phyloP scores from a whole-genome alignment of 208 protist genomes.

The Tritrichomonas foetus region DNA sequence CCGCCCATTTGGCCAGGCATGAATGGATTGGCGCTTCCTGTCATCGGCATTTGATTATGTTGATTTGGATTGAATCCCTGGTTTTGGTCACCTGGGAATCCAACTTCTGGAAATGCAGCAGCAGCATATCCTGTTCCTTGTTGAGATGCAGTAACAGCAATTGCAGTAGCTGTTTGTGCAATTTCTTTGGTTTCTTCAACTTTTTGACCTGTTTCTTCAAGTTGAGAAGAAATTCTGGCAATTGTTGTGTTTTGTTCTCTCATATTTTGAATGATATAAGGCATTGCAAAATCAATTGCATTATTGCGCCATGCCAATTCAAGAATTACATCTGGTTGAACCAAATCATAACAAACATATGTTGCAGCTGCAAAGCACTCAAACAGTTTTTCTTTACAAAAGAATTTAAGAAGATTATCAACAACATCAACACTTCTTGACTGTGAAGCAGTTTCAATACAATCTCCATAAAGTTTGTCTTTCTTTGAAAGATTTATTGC shows the following conservation, averaged over 20 bases:
- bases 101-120: no score
- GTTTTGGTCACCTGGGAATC: no score
- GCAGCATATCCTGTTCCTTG: no score
- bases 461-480: conserved; percentile 93
- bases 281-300: conserved; percentile 94
- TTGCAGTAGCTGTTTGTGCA: not conserved
- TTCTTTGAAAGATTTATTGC: conserved; percentile 87
- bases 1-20: no score
- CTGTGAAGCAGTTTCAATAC: conserved; percentile 90
- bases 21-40: no score
- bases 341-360: conserved; percentile 93
- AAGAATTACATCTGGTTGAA: conserved; percentile 75
- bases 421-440: conserved; percentile 75
- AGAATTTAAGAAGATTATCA: conserved; percentile 89
- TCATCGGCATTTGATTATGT: no score
- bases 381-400: conserved; percentile 77
- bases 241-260: conserved; percentile 80
- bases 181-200: conserved; percentile 18
- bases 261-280: conserved; percentile 93
- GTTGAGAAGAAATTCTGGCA: conserved; percentile 58
- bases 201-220: not conserved
- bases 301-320: conserved; percentile 95
- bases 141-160: not conserved
- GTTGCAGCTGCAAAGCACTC: conserved; percentile 47
- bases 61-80: no score